Evolutionary conservation across 2,329 filamentous ascomycete species (phyloP).

Genomic region (Exophiala sideris): DNA sequence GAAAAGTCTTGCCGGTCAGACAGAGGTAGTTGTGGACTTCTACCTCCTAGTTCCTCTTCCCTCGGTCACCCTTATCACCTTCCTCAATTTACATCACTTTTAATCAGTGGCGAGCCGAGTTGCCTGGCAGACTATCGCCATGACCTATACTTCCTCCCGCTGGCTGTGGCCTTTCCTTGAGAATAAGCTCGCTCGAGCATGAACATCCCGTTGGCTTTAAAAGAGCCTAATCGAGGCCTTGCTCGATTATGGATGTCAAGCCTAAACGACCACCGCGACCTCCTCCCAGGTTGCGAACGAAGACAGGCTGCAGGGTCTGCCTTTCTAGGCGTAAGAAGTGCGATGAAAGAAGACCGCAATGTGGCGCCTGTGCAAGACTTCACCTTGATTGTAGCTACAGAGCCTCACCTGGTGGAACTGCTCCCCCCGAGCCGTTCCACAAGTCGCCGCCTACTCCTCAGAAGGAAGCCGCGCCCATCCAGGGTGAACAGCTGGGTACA

Average conservation of each 20-base stretch:
- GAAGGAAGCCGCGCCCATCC: too few relatives aligned
- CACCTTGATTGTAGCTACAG: conserved; percentile 30
- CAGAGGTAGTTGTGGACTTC: too few relatives aligned
- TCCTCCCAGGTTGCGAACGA: conserved; percentile 20
- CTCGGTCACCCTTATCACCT: too few relatives aligned
- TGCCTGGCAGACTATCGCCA: too few relatives aligned
- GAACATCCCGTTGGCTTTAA: background rate
- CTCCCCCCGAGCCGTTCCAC: background rate
- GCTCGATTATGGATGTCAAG: background rate
- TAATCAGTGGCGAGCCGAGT: too few relatives aligned
- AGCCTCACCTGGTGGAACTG: conserved; percentile 2
- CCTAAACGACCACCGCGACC: conserved; percentile 8
- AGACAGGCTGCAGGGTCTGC: conserved; percentile 19
- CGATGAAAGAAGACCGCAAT: conserved; percentile 32
- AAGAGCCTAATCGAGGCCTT: too few relatives aligned
- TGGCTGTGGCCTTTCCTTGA: background rate
- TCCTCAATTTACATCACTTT: too few relatives aligned
- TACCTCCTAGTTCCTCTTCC: too few relatives aligned
- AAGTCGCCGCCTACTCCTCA: too few relatives aligned
- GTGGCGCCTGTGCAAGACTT: conserved; percentile 25
- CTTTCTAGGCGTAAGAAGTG: conserved; percentile 27
- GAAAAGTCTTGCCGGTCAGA: too few relatives aligned
- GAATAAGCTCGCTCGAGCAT: background rate
- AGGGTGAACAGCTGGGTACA: background rate
- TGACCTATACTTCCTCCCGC: too few relatives aligned